Base-by-base conservation (phyloP, 1,284 basidiomycete genomes). In the Somion occarium region DNA sequence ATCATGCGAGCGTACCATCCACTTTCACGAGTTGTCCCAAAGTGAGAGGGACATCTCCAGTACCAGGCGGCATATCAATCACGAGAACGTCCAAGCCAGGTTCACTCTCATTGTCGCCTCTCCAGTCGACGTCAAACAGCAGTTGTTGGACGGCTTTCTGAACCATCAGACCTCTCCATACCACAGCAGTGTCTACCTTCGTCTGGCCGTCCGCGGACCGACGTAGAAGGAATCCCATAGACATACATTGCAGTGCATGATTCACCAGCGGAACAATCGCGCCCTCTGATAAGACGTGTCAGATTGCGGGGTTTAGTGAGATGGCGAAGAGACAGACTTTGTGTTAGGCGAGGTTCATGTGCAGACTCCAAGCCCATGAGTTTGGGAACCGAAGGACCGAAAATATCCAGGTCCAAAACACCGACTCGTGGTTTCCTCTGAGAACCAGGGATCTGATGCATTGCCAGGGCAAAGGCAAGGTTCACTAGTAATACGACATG, bases 141-240 rank as follows among this genome's bases (percentile, higher is more conserved):
- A 99, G 75, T 66, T 99, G 93, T 67, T 98, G 96, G 0, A 96
- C 93, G 22, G 96, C 95, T 66, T 99, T 99, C 73, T 97, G 95
- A 1, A 99, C 97, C 96, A 99, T 98, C 46, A 98, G 81, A 1
- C 96, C 96, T 37, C 96, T 79, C 96, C 96, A 99, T 22, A 96
- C 93, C 18, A 98, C 80, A 0, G 93, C 85, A 0, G 83, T 83
- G 61, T 94, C 89, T 34, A 76, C 74, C 46, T 72, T 71, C 26
- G 74, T 69, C 34, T 69, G 70, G 18, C 70, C 67, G 38, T 69
- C 72, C 0, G 73, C 57, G 1, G 72, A 60, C 26, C 72, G 73
- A 2, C 86, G 84, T 22, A 91, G 73, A 5, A 91, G 76, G 62
- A 86, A 99, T 0, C 95, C 96, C 83, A 99, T 98, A 2, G 93